phyloP scores from a whole-genome alignment of 768 basidiomycete species.

The Podaxis pistillaris region DNA sequence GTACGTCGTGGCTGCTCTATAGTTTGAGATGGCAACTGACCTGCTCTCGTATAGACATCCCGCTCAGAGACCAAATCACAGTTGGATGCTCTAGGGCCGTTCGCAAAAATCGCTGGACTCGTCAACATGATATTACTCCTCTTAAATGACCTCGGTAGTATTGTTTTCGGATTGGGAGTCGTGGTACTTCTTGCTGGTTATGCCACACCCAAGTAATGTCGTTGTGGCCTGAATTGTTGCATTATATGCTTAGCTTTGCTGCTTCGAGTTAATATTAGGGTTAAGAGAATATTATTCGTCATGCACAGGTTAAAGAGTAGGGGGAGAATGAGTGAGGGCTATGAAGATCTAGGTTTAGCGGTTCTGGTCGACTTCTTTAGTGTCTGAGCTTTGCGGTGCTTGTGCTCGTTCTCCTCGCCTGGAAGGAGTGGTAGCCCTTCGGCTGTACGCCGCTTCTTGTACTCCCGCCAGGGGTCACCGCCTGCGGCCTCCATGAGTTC shows the following conservation, averaged over 20 bases:
- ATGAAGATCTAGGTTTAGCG: not conserved
- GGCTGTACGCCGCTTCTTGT: constrained; percentile 45
- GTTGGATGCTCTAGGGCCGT: constrained; percentile 62
- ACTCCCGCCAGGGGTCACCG: constrained; percentile 54
- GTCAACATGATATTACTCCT: constrained; percentile 65
- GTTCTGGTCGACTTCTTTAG: not conserved
- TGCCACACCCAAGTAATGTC: constrained; percentile 23
- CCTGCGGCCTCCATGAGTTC: constrained; percentile 73
- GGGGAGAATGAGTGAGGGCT: not conserved
- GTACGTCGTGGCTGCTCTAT: constrained; percentile 37
- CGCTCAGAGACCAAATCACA: constrained; percentile 57
- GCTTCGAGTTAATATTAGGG: constrained; percentile 5
- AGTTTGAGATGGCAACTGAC: not conserved
- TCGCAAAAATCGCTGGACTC: constrained; percentile 62
- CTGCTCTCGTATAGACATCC: constrained; percentile 60
- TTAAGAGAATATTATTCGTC: constrained; percentile 6
- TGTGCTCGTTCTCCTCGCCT: constrained; percentile 36
- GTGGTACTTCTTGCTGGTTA: constrained; percentile 54
- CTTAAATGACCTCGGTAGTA: constrained; percentile 67
- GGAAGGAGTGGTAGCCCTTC: constrained; percentile 50
- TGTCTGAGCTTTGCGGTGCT: constrained; percentile 6
- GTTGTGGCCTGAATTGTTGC: not conserved
- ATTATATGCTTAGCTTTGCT: not conserved
- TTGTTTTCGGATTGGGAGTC: constrained; percentile 73
- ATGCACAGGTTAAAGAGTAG: not conserved